These are phyloP conservation scores for Flammula alnicola DNA, from an alignment of 1,284 basidiomycete genomes.

Conservation along the genomic window DNA sequence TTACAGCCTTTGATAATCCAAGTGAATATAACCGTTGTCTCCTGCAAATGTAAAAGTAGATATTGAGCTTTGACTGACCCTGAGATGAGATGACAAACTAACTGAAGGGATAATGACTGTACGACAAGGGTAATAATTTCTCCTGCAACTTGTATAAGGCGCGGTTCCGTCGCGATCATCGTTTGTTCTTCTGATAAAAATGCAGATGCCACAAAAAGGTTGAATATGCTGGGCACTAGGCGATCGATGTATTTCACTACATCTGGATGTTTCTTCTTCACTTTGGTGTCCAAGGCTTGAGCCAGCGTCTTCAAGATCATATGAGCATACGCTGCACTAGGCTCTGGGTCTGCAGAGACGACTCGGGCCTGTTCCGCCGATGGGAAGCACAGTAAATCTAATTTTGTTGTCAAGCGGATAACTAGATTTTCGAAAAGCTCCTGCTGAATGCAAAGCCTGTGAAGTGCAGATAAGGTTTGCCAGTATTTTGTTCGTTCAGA, in stretches of 20 bases:
- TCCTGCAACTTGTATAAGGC: slow-evolving; percentile 68
- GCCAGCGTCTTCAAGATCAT: slow-evolving; percentile 77
- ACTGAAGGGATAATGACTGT: slow-evolving; percentile 68
- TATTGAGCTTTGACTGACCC: slow-evolving; percentile 7
- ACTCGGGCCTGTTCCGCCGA: slow-evolving; percentile 20
- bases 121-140: slow-evolving; percentile 73
- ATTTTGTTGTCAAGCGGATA: slow-evolving; percentile 78
- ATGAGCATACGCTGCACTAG: slow-evolving; percentile 79
- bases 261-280: slow-evolving; percentile 64
- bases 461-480: slow-evolving; percentile 73
- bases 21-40: slow-evolving; percentile 62
- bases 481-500: slow-evolving; percentile 67
- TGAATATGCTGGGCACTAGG: slow-evolving; percentile 73
- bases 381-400: slow-evolving; percentile 72
- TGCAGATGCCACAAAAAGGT: slow-evolving; percentile 69
- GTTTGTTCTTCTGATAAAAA: slow-evolving; percentile 38
- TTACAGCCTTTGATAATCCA: slow-evolving; percentile 62
- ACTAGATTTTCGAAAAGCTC: slow-evolving; percentile 87
- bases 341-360: slow-evolving; percentile 46
- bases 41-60: slow-evolving; percentile 35
- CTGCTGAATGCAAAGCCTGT: slow-evolving; percentile 75
- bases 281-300: slow-evolving; percentile 70
- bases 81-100: slow-evolving; percentile 35
- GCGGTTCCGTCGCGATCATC: slow-evolving; percentile 58
- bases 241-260: slow-evolving; percentile 79